Percentiles rank a stretch among this genome's conserved stretches.
phyloP scores from a whole-genome alignment of 306 rosid species.

The Fragaria vesca region DNA sequence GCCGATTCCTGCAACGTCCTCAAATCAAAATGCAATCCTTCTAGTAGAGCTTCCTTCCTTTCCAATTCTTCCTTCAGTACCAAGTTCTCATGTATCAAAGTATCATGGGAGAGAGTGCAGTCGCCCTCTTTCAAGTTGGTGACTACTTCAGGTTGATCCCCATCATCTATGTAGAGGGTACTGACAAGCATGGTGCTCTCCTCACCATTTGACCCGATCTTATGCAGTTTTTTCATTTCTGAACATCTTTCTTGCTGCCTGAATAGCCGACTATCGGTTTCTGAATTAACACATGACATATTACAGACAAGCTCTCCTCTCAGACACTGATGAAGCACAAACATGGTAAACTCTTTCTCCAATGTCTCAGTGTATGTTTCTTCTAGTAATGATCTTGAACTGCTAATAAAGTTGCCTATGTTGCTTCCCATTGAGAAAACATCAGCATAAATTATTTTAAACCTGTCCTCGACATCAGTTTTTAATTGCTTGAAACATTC shows the following conservation, averaged over 20 bases:
- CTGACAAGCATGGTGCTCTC: slow-evolving; percentile 23
- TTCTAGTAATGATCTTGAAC: slow-evolving; percentile 57
- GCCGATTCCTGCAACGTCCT: slow-evolving; percentile 87
- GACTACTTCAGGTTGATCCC: slow-evolving; percentile 26
- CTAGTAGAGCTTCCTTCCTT: slow-evolving; percentile 74
- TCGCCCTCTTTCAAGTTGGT: slow-evolving; percentile 36
- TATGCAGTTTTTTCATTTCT: slow-evolving; percentile 24
- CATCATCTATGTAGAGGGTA: slow-evolving; percentile 23
- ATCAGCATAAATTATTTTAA: slow-evolving; percentile 47
- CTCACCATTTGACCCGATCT: slow-evolving; percentile 28
- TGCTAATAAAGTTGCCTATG: slow-evolving; percentile 40
- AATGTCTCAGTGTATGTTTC: slow-evolving; percentile 46
- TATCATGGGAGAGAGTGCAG: slow-evolving; percentile 37
- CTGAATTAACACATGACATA: slow-evolving; percentile 28
- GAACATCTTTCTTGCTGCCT: slow-evolving; percentile 29
- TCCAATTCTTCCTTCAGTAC: slow-evolving; percentile 64
- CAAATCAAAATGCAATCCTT: slow-evolving; percentile 88
- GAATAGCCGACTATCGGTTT: slow-evolving; percentile 24
- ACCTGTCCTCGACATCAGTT: slow-evolving; percentile 56
- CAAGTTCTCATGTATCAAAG: slow-evolving; percentile 45
- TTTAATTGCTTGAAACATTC: slow-evolving; percentile 58
- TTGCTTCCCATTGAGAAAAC: slow-evolving; percentile 42
- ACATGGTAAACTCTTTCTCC: slow-evolving; percentile 49
- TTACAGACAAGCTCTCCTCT: slow-evolving; percentile 33
- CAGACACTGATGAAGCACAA: slow-evolving; percentile 54